A percentile compares a stretch with the other conserved stretches of the same genome.
phyloP scores from a whole-genome alignment of 2,329 filamentous ascomycete genomes.

The Alternaria burnsii region DNA sequence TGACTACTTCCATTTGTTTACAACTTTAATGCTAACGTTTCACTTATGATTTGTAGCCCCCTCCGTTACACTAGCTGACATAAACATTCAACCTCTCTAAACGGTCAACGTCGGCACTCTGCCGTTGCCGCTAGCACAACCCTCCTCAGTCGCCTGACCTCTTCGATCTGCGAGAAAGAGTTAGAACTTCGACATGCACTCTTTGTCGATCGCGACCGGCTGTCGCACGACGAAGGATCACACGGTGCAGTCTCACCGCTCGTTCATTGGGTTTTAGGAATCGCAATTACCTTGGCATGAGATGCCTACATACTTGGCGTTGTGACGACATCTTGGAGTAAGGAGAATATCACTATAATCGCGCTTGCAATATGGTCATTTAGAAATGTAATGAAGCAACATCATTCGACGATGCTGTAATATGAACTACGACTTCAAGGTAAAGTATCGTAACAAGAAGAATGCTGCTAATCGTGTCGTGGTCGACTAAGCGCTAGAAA shows the following conservation, averaged over 20 bases:
- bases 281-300: background rate
- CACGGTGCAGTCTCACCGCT: conserved; percentile 3
- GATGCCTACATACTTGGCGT: background rate
- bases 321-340: background rate
- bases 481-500: background rate
- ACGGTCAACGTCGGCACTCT: conserved; percentile 9
- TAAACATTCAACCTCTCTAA: background rate
- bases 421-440: background rate
- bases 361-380: background rate
- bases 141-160: conserved; percentile 8
- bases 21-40: background rate
- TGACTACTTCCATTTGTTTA: background rate
- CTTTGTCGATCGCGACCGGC: background rate
- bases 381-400: background rate
- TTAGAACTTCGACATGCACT: background rate
- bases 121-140: background rate
- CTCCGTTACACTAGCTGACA: conserved; percentile 5
- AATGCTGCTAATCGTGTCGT: background rate
- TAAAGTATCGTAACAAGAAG: background rate
- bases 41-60: background rate
- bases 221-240: conserved; percentile 2
- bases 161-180: background rate
- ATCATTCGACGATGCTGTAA: background rate
- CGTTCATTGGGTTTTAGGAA: background rate
- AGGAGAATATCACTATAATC: background rate